Base-by-base conservation (phyloP, 1,139 yeast species). In the Zygotorulaspora mrakii region DNA sequence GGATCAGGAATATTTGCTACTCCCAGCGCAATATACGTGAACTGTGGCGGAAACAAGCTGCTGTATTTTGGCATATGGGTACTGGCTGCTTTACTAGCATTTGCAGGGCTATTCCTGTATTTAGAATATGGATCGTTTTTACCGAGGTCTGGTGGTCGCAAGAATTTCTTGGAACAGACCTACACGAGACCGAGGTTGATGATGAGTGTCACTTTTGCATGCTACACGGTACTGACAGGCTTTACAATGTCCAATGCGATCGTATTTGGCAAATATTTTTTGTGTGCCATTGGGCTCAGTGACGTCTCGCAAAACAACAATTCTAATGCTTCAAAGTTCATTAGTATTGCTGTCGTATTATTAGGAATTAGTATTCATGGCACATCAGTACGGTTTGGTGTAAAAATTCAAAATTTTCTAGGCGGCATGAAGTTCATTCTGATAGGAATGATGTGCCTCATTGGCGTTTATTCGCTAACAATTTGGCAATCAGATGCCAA, bases 1-100 rank as follows among this genome's bases (percentile, higher is more conserved):
- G 91, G 91, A 0, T 78, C 87, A 1, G 91, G 91, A 0, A 82
- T 82, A 12, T 80, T 82, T 63, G 81, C 87, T 11, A 76, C 81
- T 1, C 81, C 89, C 0, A 73, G 84, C 12, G 76, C 80, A 17
- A 76, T 82, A 25, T 80, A 74, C 53, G 73, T 71, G 31, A 82
- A 80, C 51, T 76, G 79, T 52, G 89, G 88, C 14, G 77, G 85
- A 18, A 79, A 82, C 2, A 76, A 80, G 1, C 63, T 70, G 21
- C 55, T 79, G 31, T 82, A 80, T 57, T 73, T 80, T 35, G 45
- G 67, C 0, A 74, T 82, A 1, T 82, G 91, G 91, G 28, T 69
- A 2, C 50, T 77, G 9, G 79, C 87, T 1, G 81, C 81, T 0
- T 40, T 72, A 2, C 67, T 79, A 43, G 77, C 87, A 10, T 78